These are phyloP conservation scores for Ophiocordyceps robertsii DNA, from an alignment of 2,329 filamentous ascomycete species.

Conservation along the genomic window DNA sequence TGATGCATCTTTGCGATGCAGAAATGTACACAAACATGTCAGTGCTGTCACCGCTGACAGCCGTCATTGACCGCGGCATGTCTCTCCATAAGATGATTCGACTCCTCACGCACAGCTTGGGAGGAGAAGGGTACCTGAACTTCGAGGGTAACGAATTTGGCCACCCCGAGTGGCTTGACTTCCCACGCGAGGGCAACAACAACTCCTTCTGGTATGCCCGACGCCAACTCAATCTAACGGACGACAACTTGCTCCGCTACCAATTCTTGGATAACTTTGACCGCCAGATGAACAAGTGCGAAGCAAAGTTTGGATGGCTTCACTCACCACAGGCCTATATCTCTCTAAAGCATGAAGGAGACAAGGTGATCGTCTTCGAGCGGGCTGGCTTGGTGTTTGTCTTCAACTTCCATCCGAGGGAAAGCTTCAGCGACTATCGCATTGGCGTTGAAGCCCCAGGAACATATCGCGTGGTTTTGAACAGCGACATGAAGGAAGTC, in stretches of 20 bases:
- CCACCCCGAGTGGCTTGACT: slow-evolving; percentile 97
- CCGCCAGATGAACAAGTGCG: slow-evolving; percentile 74
- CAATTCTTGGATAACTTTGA: slow-evolving; percentile 90
- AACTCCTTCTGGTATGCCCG: slow-evolving; percentile 94
- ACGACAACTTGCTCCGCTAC: slow-evolving; percentile 78
- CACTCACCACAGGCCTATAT: slow-evolving; percentile 77
- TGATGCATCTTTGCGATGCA: slow-evolving; percentile 97
- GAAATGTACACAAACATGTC: slow-evolving; percentile 99
- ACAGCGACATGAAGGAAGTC: slow-evolving; percentile 63
- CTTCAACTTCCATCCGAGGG: slow-evolving; percentile 85
- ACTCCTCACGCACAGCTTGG: slow-evolving; percentile 77
- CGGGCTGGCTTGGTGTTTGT: slow-evolving; percentile 80
- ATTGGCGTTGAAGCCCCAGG: slow-evolving; percentile 76
- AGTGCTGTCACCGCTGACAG: slow-evolving; percentile 64
- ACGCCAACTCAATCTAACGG: slow-evolving; percentile 83
- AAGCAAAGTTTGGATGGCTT: slow-evolving; percentile 87
- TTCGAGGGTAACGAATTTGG: slow-evolving; percentile 99
- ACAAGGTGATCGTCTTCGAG: slow-evolving; percentile 96
- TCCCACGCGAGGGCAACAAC: slow-evolving; percentile 81
- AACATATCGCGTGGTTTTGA: slow-evolving; percentile 76
- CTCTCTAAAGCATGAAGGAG: slow-evolving; percentile 80
- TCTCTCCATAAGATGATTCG: slow-evolving; percentile 96
- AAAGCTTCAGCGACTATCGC: slow-evolving; percentile 84
- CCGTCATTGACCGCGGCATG: slow-evolving; percentile 81
- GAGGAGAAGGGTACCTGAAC: slow-evolving; percentile 94